Percentiles rank a stretch among this genome's conserved stretches.
phyloP scores from a whole-genome alignment of 148 eudicot genomes.

The Cornus kousa region DNA sequence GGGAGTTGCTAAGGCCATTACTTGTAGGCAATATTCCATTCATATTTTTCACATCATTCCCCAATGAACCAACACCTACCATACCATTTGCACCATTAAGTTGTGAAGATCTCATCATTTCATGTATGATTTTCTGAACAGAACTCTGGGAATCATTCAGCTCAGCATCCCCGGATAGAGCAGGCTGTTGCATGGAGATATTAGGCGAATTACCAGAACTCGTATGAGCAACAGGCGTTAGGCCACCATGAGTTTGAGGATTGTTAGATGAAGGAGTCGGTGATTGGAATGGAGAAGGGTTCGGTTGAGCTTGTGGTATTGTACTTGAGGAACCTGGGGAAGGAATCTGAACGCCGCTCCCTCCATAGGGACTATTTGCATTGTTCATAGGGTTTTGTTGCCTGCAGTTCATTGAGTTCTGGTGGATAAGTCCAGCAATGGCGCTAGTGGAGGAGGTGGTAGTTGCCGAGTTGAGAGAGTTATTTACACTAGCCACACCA shows the following conservation, averaged over 20 bases:
- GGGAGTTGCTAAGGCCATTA: constrained; percentile 38
- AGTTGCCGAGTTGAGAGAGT: constrained; percentile 45
- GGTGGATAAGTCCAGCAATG: constrained; percentile 69
- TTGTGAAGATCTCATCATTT: constrained; percentile 76
- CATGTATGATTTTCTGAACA: constrained; percentile 82
- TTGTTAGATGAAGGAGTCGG: constrained; percentile 58
- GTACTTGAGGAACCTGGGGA: constrained; percentile 63
- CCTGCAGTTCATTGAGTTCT: constrained; percentile 69
- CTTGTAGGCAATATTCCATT: constrained; percentile 44
- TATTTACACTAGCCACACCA: constrained; percentile 58
- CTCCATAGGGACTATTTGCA: constrained; percentile 50
- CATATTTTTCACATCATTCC: constrained; percentile 60
- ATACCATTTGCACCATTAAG: constrained; percentile 45
- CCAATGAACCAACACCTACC: constrained; percentile 48
- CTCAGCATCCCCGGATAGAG: constrained; percentile 54
- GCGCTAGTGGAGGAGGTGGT: constrained; percentile 52
- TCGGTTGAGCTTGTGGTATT: constrained; percentile 56
- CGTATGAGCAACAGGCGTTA: constrained; percentile 30
- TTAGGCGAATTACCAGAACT: constrained; percentile 49
- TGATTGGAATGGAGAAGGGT: constrained; percentile 56
- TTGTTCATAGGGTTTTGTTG: constrained; percentile 59
- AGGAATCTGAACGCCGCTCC: constrained; percentile 55
- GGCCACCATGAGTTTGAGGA: constrained; percentile 38
- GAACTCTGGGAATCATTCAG: constrained; percentile 73
- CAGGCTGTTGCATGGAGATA: constrained; percentile 48